Percentiles rank a stretch among this genome's conserved stretches.
Evolutionary conservation across 106 monocot genomes (phyloP).

Genomic region (Platanthera zijinensis): DNA sequence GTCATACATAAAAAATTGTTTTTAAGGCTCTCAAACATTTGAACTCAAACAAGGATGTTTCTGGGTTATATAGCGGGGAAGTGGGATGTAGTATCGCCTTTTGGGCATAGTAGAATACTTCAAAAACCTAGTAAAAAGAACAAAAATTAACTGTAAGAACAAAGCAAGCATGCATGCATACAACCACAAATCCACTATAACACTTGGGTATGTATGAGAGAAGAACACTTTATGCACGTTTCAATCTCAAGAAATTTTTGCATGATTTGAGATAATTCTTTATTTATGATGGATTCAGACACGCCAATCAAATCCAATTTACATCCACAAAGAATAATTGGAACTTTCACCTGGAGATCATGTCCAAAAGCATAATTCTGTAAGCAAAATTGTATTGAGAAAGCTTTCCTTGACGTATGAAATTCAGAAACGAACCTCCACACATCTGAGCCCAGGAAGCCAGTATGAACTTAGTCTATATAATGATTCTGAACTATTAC

Average conservation of each 20-base stretch:
- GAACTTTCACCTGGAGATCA: constrained; percentile 62
- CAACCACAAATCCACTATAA: background rate
- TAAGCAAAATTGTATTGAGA: background rate
- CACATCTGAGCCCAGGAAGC: constrained; percentile 79
- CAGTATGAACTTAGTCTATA: constrained; percentile 83
- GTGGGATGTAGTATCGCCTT: constrained; percentile 94
- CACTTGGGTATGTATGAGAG: constrained; percentile 85
- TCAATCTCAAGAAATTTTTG: constrained; percentile 89
- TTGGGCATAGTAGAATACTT: constrained; percentile 96
- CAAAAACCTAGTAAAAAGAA: constrained; percentile 39
- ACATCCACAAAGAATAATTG: constrained; percentile 84
- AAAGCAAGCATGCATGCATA: background rate
- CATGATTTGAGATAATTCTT: constrained; percentile 91
- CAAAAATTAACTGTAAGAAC: background rate
- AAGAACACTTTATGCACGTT: constrained; percentile 93
- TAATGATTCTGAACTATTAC: constrained; percentile 72
- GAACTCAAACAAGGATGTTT: constrained; percentile 71
- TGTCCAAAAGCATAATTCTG: background rate
- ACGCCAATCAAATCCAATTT: constrained; percentile 87
- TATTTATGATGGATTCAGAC: constrained; percentile 73
- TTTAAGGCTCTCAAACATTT: constrained; percentile 74
- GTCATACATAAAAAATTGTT: constrained; percentile 90
- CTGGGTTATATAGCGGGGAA: constrained; percentile 88
- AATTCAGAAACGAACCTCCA: constrained; percentile 31
- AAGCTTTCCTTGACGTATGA: background rate